These are phyloP conservation scores for Globisporangium canariense DNA, from an alignment of 352 stramenopile species.

Conservation along the genomic window DNA sequence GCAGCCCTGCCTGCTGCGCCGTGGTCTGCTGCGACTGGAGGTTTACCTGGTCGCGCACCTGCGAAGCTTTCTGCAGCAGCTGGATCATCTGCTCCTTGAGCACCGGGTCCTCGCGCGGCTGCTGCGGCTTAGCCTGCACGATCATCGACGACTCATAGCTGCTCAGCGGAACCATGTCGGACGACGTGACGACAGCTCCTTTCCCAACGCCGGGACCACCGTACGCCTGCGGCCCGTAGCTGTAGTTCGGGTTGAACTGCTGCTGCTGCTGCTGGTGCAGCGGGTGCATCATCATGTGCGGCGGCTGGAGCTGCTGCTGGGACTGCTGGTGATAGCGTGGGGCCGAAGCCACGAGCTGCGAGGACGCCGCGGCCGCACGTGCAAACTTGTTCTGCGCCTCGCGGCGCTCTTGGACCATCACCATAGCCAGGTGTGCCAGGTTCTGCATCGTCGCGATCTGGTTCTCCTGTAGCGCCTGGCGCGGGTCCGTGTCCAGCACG, in stretches of 20 bases:
- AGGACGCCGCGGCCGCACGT: constrained; percentile 29
- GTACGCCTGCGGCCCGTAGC: background rate
- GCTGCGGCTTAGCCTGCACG: constrained; percentile 30
- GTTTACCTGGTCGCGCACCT: constrained; percentile 73
- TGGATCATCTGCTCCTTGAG: constrained; percentile 88
- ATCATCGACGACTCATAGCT: constrained; percentile 54
- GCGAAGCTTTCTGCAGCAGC: constrained; percentile 76
- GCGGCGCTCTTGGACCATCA: constrained; percentile 82
- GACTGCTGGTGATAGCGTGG: constrained; percentile 20
- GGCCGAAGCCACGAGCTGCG: constrained; percentile 42
- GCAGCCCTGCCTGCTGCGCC: constrained; percentile 54
- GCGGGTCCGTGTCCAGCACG: constrained; percentile 73
- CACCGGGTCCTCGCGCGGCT: constrained; percentile 57
- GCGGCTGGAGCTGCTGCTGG: too few species aligned
- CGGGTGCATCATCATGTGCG: constrained; percentile 9
- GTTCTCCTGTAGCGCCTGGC: constrained; percentile 57
- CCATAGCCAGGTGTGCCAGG: constrained; percentile 77
- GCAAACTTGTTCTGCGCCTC: constrained; percentile 61
- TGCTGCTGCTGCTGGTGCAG: constrained; percentile 9
- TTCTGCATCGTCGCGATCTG: constrained; percentile 86
- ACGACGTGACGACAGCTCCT: constrained; percentile 22
- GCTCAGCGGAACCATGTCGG: constrained; percentile 72
- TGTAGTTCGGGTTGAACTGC: constrained; percentile 10
- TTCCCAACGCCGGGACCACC: background rate
- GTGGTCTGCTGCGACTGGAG: constrained; percentile 51